Conservation (phyloP, 331 rosid species). For the Stylosanthes scabra region DNA sequence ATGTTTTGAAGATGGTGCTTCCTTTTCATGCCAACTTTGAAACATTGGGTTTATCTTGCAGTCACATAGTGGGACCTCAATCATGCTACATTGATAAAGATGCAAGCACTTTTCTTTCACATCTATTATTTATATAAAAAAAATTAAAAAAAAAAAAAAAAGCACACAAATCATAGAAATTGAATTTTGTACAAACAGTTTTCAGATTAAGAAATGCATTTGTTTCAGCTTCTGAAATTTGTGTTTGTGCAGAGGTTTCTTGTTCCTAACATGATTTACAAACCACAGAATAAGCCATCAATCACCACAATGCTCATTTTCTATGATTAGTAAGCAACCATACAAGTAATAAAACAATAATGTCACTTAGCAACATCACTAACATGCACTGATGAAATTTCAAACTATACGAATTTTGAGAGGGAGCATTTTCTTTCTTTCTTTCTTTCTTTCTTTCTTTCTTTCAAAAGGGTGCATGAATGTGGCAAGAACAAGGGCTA, state of each 20-base stretch:
- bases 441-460: too few relatives aligned
- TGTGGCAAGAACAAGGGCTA: slow-evolving; percentile 30
- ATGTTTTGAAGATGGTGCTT: too few relatives aligned
- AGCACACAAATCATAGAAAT: slow-evolving; percentile 10
- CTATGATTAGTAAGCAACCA: background rate
- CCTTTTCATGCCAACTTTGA: slow-evolving; percentile 35
- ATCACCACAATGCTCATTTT: background rate
- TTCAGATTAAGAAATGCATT: background rate
- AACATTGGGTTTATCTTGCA: slow-evolving; percentile 17
- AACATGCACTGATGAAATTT: background rate
- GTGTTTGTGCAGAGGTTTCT: background rate
- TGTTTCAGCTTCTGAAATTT: background rate
- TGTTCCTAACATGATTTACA: slow-evolving; percentile 23
- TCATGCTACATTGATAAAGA: background rate
- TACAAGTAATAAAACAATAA: background rate
- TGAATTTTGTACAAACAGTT: background rate
- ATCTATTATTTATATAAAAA: too few relatives aligned
- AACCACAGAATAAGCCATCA: background rate
- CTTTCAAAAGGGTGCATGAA: background rate
- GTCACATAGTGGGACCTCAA: slow-evolving; percentile 33
- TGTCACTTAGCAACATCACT: background rate
- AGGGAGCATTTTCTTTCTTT: background rate
- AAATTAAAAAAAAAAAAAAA: background rate
- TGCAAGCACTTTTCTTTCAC: slow-evolving; percentile 5
- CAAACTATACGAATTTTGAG: slow-evolving; percentile 3